Evolutionary conservation across 129 eudicot species (phyloP).

Genomic region (Glebionis coronaria): DNA sequence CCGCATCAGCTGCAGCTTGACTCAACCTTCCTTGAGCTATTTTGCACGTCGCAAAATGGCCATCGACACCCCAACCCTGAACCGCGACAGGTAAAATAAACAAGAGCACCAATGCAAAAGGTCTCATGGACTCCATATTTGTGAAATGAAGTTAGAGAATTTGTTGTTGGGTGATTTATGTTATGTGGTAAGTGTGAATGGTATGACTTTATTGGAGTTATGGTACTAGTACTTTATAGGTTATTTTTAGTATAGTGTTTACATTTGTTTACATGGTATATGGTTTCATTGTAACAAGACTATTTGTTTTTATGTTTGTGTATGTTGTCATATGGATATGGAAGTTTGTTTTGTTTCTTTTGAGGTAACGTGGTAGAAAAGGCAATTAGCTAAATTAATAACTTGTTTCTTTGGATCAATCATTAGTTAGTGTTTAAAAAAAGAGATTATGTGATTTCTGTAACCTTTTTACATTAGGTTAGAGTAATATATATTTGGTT

Average conservation of each 20-base stretch:
- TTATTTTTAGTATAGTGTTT: constrained; percentile 23
- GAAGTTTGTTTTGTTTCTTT: constrained; percentile 29
- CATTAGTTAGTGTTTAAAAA: too few relatives aligned
- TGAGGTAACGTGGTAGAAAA: constrained; percentile 12
- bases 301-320: constrained; percentile 1
- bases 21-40: constrained; percentile 69
- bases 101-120: constrained; percentile 32
- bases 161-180: constrained; percentile 14
- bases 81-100: constrained; percentile 36
- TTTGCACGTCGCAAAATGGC: constrained; percentile 63
- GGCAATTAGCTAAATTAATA: constrained; percentile 10
- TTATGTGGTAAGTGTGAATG: constrained; percentile 22
- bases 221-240: constrained; percentile 11
- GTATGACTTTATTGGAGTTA: constrained; percentile 18
- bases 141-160: background rate
- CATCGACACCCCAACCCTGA: constrained; percentile 78
- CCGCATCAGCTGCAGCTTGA: constrained; percentile 58
- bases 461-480: too few relatives aligned
- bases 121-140: constrained; percentile 37
- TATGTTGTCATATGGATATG: constrained; percentile 11
- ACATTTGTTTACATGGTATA: constrained; percentile 30
- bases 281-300: constrained; percentile 1
- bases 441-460: too few relatives aligned
- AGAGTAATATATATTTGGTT: too few relatives aligned
- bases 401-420: background rate